phyloP scores from a whole-genome alignment of 257 asterid genomes.

The Paulownia fortunei region DNA sequence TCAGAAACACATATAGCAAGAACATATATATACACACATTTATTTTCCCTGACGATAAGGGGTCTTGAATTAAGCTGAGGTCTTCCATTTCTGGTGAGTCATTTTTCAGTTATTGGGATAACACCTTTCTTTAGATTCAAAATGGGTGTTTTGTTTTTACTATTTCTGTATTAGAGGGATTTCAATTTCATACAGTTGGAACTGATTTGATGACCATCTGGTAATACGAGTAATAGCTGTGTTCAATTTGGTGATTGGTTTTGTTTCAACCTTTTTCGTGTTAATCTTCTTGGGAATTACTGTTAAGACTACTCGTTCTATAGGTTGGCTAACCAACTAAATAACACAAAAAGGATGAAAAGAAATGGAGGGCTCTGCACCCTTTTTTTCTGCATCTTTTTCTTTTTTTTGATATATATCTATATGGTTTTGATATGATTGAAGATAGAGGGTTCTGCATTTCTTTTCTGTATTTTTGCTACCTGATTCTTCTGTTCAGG shows the following conservation, averaged over 20 bases:
- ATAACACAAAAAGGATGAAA: background rate
- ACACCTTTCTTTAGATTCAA: background rate
- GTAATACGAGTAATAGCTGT: background rate
- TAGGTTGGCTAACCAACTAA: background rate
- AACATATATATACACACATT: background rate
- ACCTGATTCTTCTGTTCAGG: background rate
- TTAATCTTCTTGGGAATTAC: background rate
- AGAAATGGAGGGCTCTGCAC: no score
- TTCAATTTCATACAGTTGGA: background rate
- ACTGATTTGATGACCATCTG: background rate
- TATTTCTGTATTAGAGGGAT: background rate
- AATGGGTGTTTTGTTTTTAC: background rate
- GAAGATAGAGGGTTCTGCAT: background rate
- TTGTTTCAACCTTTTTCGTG: background rate
- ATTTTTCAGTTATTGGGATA: background rate
- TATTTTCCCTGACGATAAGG: background rate
- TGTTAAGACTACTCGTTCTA: background rate
- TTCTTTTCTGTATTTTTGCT: no score
- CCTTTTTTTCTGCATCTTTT: background rate
- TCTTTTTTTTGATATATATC: no score
- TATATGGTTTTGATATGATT: background rate
- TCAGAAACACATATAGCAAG: background rate
- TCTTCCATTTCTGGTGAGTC: conserved; percentile 3
- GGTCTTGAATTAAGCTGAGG: background rate
- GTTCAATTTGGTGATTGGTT: background rate